Base-by-base conservation (phyloP, 2,329 filamentous ascomycete species). In the Cryphonectria naterciae region DNA sequence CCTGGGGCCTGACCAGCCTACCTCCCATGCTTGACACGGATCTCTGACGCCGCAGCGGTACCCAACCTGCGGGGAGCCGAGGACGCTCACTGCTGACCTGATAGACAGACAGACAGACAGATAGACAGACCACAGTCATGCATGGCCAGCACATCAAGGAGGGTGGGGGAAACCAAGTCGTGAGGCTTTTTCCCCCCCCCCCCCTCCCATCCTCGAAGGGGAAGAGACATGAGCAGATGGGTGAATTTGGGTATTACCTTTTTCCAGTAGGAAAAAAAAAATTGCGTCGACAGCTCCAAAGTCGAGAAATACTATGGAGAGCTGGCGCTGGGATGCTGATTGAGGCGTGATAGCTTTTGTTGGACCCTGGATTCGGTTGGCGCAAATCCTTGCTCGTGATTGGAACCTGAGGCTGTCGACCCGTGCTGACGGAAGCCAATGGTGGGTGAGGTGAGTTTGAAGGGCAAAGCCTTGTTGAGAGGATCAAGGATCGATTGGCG, bases 371-470 rank as follows among this genome's bases (percentile, higher is more conserved):
- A 46, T 39, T 43, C 39, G 25, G 22, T 66, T 41, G 62, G 46
- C 25, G 52, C 25, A 28, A 43, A 46, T 49, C 37, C 54, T 49
- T 37, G 32, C n/a, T 5, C 2, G 25, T 22, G 52, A 46, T 28
- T 41, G 35, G 39, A 17, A 46, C 25, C 32, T 41, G 56, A 32
- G 52, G 54, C 37, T 49, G 66, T 46, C 54, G 56, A 68, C 67
- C 67, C 67, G 56, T n/a, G 56, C 41, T 28, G 56, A 63, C 41
- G 67, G 67, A 68, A 68, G 56, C 67, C 67, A 68, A 68, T 68
- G 54, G 46, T 49, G 43, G 43, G 41, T 25, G 32, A 49, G 41
- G 56, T 35, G 41, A 61, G 41, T 62, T 49, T n/a, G 19, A 62
- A 25, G 25, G 61, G 22, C 61, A 52, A 68, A 68, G 56, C 28